phyloP scores from a whole-genome alignment of 78 protist species.

The Bodo saltans region DNA sequence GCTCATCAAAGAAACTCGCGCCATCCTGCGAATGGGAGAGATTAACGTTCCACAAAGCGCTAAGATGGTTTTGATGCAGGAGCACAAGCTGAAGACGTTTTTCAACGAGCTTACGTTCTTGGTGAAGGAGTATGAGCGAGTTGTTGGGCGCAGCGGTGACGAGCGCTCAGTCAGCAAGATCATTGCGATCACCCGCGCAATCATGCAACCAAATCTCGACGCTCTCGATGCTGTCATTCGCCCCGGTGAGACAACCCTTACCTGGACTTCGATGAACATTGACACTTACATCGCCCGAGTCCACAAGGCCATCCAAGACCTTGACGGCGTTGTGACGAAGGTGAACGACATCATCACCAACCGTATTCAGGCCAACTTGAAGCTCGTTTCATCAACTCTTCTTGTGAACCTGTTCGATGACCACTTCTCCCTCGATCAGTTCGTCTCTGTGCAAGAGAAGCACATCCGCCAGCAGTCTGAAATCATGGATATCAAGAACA shows the following conservation, averaged over 20 bases:
- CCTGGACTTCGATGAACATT: conserved; percentile 73
- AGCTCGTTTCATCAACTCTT: conserved; percentile 2
- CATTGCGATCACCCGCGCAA: neutral
- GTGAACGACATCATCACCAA: conserved; percentile 42
- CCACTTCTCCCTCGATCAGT: conserved; percentile 46
- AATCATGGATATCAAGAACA: conserved; percentile 29
- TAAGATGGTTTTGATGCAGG: conserved; percentile 47
- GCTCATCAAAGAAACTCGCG: conserved; percentile 61
- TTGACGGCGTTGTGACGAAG: conserved; percentile 40
- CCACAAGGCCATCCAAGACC: conserved; percentile 11
- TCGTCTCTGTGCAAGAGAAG: conserved; percentile 33
- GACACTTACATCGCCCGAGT: conserved; percentile 54
- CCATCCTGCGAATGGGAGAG: conserved; percentile 49
- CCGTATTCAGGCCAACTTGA: conserved; percentile 50
- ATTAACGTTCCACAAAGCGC: conserved; percentile 60
- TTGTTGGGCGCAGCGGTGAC: neutral
- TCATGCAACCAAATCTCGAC: conserved; percentile 41
- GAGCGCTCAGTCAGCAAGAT: neutral
- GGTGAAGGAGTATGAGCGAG: conserved; percentile 45
- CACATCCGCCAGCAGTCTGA: conserved; percentile 4
- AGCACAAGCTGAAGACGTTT: conserved; percentile 48
- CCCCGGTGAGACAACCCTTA: conserved; percentile 59
- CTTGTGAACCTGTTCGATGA: conserved; percentile 47
- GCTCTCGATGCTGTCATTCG: conserved; percentile 39
- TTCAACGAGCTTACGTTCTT: conserved; percentile 36